These are phyloP conservation scores for Syzygium syzygioides DNA, from an alignment of 441 rosid genomes.

Conservation along the genomic window DNA sequence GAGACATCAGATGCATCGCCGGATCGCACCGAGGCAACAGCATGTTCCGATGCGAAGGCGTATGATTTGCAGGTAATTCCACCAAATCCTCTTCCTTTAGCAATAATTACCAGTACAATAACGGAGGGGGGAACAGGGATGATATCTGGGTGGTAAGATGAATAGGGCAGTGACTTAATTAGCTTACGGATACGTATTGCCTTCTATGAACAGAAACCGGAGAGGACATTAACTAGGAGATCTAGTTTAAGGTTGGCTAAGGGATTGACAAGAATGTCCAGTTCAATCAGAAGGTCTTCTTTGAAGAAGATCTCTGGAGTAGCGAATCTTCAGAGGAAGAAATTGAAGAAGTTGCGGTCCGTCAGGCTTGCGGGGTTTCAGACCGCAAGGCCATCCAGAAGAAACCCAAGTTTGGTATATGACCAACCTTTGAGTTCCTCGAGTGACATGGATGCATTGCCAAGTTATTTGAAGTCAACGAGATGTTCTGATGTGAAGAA, in stretches of 20 bases:
- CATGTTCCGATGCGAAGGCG: conserved; percentile 25
- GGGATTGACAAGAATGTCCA: conserved; percentile 39
- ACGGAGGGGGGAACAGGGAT: background rate
- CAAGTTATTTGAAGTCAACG: conserved; percentile 31
- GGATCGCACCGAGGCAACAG: conserved; percentile 22
- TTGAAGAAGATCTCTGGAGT: conserved; percentile 38
- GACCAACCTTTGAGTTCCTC: background rate
- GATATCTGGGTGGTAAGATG: background rate
- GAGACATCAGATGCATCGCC: conserved; percentile 36
- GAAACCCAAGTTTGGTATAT: conserved; percentile 1
- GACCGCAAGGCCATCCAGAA: conserved; percentile 14
- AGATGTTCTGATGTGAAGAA: conserved; percentile 32
- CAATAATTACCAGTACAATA: background rate
- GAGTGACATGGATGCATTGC: conserved; percentile 13
- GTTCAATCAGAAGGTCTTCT: conserved; percentile 44
- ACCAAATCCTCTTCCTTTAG: background rate
- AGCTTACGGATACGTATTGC: background rate
- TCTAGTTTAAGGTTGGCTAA: conserved; percentile 30
- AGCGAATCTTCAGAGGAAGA: conserved; percentile 25
- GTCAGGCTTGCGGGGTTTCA: conserved; percentile 20
- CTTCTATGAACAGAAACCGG: conserved; percentile 32
- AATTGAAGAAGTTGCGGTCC: conserved; percentile 40
- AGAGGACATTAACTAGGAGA: conserved; percentile 27
- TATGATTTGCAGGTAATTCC: conserved; percentile 48
- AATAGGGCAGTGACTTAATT: background rate